Conservation (phyloP, 257 asterid genomes). For the Knoxia roxburghii region DNA sequence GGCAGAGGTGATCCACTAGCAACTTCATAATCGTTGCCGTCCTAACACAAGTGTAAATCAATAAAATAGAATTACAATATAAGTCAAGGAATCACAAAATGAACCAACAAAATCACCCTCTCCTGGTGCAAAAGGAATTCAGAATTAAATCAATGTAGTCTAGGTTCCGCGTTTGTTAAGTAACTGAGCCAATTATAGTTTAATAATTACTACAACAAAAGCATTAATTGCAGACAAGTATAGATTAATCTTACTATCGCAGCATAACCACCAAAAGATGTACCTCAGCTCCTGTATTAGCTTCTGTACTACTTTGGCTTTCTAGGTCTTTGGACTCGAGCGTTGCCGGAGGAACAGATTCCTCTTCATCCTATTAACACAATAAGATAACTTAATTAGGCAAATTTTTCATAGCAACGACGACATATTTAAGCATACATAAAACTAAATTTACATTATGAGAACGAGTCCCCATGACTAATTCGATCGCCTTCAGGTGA, state of each 20-base stretch:
- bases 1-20: constrained; percentile 94
- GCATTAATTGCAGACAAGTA: not conserved
- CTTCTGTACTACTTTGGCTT: constrained; percentile 26
- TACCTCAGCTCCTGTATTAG: constrained; percentile 49
- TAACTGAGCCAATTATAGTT: not conserved
- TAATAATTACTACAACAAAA: not conserved
- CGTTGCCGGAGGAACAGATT: constrained; percentile 21
- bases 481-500: constrained; percentile 27
- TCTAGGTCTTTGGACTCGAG: constrained; percentile 37
- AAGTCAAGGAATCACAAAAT: not conserved
- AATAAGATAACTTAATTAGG: constrained; percentile 8
- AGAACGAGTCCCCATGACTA: constrained; percentile 21
- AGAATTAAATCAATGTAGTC: not conserved
- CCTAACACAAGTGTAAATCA: constrained; percentile 35
- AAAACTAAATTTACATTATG: constrained; percentile 24
- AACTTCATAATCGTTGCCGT: constrained; percentile 40
- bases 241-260: not conserved
- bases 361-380: constrained; percentile 49
- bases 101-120: not conserved
- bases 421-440: constrained; percentile 12
- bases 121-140: not conserved
- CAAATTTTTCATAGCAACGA: too few relatives aligned
- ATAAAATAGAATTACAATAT: constrained; percentile 19
- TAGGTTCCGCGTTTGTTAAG: not conserved
- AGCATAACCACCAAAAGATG: not conserved